Evolutionary conservation across 306 rosid species (phyloP).

Genomic region (Nissolia schottii): DNA sequence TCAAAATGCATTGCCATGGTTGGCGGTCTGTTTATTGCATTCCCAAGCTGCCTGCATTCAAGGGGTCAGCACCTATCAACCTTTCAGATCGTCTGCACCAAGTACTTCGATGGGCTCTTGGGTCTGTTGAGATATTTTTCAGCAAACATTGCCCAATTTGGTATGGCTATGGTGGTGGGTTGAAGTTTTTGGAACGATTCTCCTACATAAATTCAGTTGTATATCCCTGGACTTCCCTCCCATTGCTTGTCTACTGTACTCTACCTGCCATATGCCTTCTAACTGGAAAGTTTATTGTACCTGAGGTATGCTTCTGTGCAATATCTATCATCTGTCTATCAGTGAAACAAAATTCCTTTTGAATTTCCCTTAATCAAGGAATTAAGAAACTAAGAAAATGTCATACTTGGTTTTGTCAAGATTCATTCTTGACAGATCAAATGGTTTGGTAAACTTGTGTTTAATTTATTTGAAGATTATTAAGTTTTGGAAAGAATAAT

Average conservation of each 20-base stretch:
- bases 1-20: slow-evolving; percentile 99
- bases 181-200: slow-evolving; percentile 78
- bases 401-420: background rate
- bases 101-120: slow-evolving; percentile 97
- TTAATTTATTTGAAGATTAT: background rate
- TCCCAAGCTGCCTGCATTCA: slow-evolving; percentile 86
- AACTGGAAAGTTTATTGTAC: slow-evolving; percentile 88
- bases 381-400: background rate
- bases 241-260: slow-evolving; percentile 83
- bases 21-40: slow-evolving; percentile 98
- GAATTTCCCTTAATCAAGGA: background rate
- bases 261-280: slow-evolving; percentile 93
- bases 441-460: background rate
- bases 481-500: background rate
- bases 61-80: slow-evolving; percentile 97
- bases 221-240: slow-evolving; percentile 91
- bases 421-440: background rate
- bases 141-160: slow-evolving; percentile 93
- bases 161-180: slow-evolving; percentile 94
- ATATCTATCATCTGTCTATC: background rate
- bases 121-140: slow-evolving; percentile 92
- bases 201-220: slow-evolving; percentile 89
- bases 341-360: background rate
- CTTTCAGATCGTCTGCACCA: slow-evolving; percentile 95
- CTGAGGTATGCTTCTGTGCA: slow-evolving; percentile 66